Evolutionary conservation across 345 rosid species (phyloP).

Genomic region (Euclidium syriacum): DNA sequence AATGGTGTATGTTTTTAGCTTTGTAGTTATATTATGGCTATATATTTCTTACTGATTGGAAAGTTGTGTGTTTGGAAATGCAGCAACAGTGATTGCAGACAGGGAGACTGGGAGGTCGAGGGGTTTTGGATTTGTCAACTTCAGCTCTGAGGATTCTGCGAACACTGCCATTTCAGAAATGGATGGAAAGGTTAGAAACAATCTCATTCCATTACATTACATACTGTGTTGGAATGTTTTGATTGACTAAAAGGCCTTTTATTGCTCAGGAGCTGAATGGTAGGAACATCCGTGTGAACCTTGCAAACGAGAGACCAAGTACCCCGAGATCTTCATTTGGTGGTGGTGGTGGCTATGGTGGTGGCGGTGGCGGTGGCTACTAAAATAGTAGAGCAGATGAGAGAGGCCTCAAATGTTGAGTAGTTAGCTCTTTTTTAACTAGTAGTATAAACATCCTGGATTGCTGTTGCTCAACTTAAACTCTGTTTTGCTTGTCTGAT

Average conservation of each 20-base stretch:
- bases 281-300: conserved; percentile 52
- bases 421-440: background rate
- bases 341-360: conserved; percentile 16
- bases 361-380: conserved; percentile 21
- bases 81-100: conserved; percentile 51
- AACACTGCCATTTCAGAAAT: conserved; percentile 47
- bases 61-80: background rate
- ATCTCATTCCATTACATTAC: no score
- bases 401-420: background rate
- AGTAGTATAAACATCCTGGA: conserved; percentile 1
- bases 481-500: background rate
- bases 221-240: background rate
- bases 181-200: conserved; percentile 59
- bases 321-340: conserved; percentile 28
- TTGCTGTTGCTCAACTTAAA: background rate
- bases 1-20: background rate
- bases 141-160: conserved; percentile 38
- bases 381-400: conserved; percentile 12
- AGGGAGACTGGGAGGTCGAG: conserved; percentile 68
- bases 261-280: conserved; percentile 47
- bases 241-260: background rate
- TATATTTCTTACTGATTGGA: background rate
- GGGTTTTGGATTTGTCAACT: conserved; percentile 68
- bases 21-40: background rate
- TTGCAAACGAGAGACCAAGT: conserved; percentile 42